phyloP scores from a whole-genome alignment of 2,329 filamentous ascomycete genomes.

The Claviceps capensis region DNA sequence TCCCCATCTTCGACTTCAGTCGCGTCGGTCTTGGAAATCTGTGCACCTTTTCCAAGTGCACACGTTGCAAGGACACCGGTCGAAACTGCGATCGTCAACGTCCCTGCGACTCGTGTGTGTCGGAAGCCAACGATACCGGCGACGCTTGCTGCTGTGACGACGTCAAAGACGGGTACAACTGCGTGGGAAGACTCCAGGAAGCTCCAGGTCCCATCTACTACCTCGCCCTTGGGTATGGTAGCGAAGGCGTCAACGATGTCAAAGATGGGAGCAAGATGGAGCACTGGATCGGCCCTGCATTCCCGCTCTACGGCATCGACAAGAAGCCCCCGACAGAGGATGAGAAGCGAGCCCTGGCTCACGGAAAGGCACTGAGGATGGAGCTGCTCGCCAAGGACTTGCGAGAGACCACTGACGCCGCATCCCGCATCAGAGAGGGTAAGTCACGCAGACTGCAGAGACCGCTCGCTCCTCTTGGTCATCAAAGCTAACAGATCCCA shows the following conservation, averaged over 20 bases:
- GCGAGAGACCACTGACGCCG: background rate
- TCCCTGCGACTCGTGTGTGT: constrained; percentile 23
- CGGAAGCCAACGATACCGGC: background rate
- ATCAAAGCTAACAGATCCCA: background rate
- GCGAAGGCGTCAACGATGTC: constrained; percentile 14
- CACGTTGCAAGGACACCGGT: constrained; percentile 10
- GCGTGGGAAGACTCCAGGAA: constrained; percentile 7
- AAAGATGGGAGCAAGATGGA: constrained; percentile 13
- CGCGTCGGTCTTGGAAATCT: constrained; percentile 18
- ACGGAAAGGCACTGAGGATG: background rate
- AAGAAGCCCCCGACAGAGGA: background rate
- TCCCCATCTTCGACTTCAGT: constrained; percentile 16
- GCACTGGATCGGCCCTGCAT: constrained; percentile 14
- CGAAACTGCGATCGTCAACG: constrained; percentile 22
- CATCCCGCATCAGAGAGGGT: background rate
- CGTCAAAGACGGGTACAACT: constrained; percentile 5
- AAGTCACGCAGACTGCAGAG: too few species aligned
- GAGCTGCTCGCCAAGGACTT: background rate
- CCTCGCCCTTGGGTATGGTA: constrained; percentile 16
- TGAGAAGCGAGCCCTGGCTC: background rate
- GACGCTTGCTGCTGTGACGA: constrained; percentile 6
- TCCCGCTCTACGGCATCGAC: constrained; percentile 8
- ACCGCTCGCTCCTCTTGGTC: too few species aligned
- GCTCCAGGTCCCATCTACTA: constrained; percentile 21
- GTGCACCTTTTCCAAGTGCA: constrained; percentile 14